Conservation (phyloP, 352 stramenopile species). For the Pythium pyrilobum region DNA sequence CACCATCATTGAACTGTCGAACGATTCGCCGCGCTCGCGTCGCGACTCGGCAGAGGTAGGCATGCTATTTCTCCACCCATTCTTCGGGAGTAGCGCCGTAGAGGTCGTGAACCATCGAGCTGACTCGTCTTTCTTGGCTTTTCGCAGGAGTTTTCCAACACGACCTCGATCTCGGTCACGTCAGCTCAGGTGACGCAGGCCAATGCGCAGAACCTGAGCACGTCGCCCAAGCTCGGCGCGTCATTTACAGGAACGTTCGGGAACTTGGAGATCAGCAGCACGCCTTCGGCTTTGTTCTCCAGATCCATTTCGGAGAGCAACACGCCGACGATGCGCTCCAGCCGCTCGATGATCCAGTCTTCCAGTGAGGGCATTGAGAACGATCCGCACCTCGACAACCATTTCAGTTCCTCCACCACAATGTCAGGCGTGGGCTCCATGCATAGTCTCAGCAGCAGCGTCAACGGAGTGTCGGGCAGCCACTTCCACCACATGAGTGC, state of each 20-base stretch:
- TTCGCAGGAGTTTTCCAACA: constrained; percentile 41
- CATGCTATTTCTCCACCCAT: no score
- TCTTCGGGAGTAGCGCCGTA: no score
- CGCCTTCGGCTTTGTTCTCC: constrained; percentile 7
- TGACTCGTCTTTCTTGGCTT: neutral
- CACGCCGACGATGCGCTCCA: neutral
- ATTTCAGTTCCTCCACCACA: neutral
- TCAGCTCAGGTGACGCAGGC: constrained; percentile 25
- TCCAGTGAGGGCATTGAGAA: constrained; percentile 4
- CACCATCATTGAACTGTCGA: constrained; percentile 78
- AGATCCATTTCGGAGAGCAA: constrained; percentile 12
- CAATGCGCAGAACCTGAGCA: constrained; percentile 9
- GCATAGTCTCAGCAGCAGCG: constrained; percentile 12
- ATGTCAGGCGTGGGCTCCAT: constrained; percentile 48
- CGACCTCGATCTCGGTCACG: constrained; percentile 38
- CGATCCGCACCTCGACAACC: neutral
- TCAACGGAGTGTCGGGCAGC: constrained; percentile 7
- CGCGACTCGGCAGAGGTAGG: constrained; percentile 53
- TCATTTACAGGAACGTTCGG: neutral
- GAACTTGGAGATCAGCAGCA: neutral
- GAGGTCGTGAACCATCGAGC: neutral
- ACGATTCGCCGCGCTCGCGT: constrained; percentile 47
- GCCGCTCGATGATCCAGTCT: constrained; percentile 6
- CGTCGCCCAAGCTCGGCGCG: constrained; percentile 1
- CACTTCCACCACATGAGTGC: neutral